These are phyloP conservation scores for Globisporangium nodosum DNA, from an alignment of 352 stramenopile genomes.

Conservation along the genomic window DNA sequence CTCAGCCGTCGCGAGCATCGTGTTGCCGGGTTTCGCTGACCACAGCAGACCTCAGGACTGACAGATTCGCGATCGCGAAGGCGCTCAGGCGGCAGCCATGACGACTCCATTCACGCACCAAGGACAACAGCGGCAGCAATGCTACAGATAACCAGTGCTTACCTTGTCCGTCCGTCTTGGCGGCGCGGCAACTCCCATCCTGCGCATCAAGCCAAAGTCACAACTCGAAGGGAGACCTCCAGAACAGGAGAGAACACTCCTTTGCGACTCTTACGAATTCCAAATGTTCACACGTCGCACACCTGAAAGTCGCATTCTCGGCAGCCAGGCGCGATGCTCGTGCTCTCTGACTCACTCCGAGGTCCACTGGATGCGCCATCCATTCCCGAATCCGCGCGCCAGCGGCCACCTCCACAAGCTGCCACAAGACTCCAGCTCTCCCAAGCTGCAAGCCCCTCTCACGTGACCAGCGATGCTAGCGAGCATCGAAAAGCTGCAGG, in stretches of 20 bases:
- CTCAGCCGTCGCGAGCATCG: neutral
- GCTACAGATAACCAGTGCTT: no score
- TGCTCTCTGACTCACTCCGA: neutral
- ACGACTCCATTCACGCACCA: no score
- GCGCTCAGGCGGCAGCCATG: no score
- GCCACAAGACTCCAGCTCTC: neutral
- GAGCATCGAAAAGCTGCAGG: neutral
- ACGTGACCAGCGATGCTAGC: neutral
- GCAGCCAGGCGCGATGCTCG: neutral
- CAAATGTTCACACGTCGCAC: constrained; percentile 1
- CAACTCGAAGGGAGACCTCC: no score
- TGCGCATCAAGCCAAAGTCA: neutral
- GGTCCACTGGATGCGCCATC: neutral
- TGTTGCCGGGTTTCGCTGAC: neutral
- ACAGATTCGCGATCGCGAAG: neutral
- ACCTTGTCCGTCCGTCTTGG: no score
- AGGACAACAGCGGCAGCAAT: no score
- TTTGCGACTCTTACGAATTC: neutral
- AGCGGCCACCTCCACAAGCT: neutral
- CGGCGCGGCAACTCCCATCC: neutral
- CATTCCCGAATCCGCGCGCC: neutral
- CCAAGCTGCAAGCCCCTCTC: no score
- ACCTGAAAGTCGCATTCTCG: neutral
- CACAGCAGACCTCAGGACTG: neutral
- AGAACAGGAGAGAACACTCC: no score